Conservation (phyloP, 768 basidiomycete species). For the Zangia roseola region DNA sequence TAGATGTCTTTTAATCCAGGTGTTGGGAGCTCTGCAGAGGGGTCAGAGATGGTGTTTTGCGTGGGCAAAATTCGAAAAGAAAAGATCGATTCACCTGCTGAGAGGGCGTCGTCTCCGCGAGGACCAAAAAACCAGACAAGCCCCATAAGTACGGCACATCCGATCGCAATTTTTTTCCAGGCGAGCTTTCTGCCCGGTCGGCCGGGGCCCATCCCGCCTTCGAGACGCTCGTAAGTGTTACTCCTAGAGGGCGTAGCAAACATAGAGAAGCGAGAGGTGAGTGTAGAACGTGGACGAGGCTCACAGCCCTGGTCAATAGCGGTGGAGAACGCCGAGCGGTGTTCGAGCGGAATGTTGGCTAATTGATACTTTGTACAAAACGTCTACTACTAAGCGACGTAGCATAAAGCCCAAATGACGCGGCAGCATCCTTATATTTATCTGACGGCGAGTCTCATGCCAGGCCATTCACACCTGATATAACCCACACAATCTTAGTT, state of each 20-base stretch:
- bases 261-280: slow-evolving; percentile 16
- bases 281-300: slow-evolving; percentile 19
- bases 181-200: slow-evolving; percentile 35
- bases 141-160: slow-evolving; percentile 51
- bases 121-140: slow-evolving; percentile 72
- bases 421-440: too few species aligned
- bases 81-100: slow-evolving; percentile 19
- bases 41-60: too few species aligned
- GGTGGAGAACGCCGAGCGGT: slow-evolving; percentile 27
- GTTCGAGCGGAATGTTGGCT: slow-evolving; percentile 23
- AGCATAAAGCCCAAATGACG: too few species aligned
- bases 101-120: slow-evolving; percentile 13
- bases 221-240: slow-evolving; percentile 57
- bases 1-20: slow-evolving; percentile 25
- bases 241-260: slow-evolving; percentile 35
- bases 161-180: slow-evolving; percentile 72
- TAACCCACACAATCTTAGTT: neutral
- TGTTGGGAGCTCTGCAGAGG: slow-evolving; percentile 11
- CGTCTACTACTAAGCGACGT: too few species aligned
- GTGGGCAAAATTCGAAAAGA: neutral
- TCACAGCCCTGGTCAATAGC: slow-evolving; percentile 27
- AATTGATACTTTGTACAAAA: neutral
- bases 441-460: too few species aligned
- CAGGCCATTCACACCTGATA: neutral
- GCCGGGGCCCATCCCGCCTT: slow-evolving; percentile 56